Conservation (phyloP, 1,284 basidiomycete genomes). For the Stereum hirsutum region DNA sequence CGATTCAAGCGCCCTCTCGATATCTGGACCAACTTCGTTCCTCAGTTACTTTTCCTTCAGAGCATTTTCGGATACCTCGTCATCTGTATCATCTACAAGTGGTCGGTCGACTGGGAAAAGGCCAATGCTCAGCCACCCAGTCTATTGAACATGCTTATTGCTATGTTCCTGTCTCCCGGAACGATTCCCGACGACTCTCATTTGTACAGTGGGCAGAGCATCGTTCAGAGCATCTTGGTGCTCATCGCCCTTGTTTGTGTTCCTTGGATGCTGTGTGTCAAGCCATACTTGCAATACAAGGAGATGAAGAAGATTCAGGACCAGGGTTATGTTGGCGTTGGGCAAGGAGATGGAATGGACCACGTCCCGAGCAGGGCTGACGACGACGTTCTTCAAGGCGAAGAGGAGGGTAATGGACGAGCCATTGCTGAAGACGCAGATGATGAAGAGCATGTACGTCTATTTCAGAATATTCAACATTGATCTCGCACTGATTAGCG, state of each 20-base stretch:
- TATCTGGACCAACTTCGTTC: slow-evolving; percentile 88
- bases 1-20: slow-evolving; percentile 83
- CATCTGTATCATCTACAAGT: slow-evolving; percentile 95
- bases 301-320: slow-evolving; percentile 82
- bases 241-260: slow-evolving; percentile 83
- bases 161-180: slow-evolving; percentile 89
- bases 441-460: slow-evolving; percentile 57
- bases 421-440: slow-evolving; percentile 62
- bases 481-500: slow-evolving; percentile 6
- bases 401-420: slow-evolving; percentile 80
- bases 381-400: slow-evolving; percentile 63
- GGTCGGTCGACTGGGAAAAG: slow-evolving; percentile 87
- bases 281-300: slow-evolving; percentile 92
- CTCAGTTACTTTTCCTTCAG: slow-evolving; percentile 95
- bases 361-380: slow-evolving; percentile 23
- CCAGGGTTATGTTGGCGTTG: slow-evolving; percentile 77
- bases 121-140: slow-evolving; percentile 74
- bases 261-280: slow-evolving; percentile 89
- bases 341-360: slow-evolving; percentile 20
- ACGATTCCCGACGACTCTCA: slow-evolving; percentile 47
- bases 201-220: slow-evolving; percentile 82
- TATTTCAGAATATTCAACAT: background rate
- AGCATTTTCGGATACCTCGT: slow-evolving; percentile 97
- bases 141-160: slow-evolving; percentile 91
- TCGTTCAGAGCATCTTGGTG: slow-evolving; percentile 77